Percentiles rank a stretch among this genome's conserved stretches.
phyloP scores from a whole-genome alignment of 177 flowering plant species.

The Tripterygium wilfordii region DNA sequence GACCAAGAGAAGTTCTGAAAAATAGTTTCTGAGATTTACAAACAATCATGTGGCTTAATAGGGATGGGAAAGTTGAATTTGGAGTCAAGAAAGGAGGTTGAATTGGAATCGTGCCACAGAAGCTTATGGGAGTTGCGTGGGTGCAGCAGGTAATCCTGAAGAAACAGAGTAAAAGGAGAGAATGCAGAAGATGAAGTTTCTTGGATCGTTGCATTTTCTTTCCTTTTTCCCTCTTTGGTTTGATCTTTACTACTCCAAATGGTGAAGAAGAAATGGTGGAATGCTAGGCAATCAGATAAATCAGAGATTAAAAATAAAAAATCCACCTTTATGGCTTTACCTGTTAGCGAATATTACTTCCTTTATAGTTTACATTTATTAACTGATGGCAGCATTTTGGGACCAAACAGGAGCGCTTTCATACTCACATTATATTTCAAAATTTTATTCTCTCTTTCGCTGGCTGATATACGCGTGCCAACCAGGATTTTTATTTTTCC shows the following conservation, averaged over 20 bases:
- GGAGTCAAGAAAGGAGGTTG: conserved; percentile 22
- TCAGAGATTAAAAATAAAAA: neutral
- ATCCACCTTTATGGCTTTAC: neutral
- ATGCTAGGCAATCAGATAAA: too few relatives aligned
- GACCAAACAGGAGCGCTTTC: neutral
- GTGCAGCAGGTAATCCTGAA: conserved; percentile 4
- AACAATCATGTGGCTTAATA: conserved; percentile 24
- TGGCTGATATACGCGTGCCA: conserved; percentile 1
- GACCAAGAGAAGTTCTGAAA: conserved; percentile 53
- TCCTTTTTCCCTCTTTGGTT: conserved; percentile 1
- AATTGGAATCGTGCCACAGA: conserved; percentile 35
- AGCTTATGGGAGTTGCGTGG: conserved; percentile 11
- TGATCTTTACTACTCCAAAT: neutral
- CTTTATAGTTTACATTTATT: too few relatives aligned
- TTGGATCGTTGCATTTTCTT: conserved; percentile 18
- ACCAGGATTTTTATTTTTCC: neutral
- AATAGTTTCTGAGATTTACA: conserved; percentile 50
- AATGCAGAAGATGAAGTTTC: conserved; percentile 14
- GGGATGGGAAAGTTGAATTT: conserved; percentile 13
- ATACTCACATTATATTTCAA: neutral
- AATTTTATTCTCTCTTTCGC: too few relatives aligned
- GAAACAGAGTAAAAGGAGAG: conserved; percentile 8
- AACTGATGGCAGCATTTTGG: too few relatives aligned
- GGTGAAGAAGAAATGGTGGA: neutral
- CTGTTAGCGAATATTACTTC: neutral